Percentiles rank a stretch among this genome's conserved stretches.
These are phyloP conservation scores for Straminergon stramineum DNA, from an alignment of 225 moss, liverwort and hornwort genomes.

Conservation along the genomic window DNA sequence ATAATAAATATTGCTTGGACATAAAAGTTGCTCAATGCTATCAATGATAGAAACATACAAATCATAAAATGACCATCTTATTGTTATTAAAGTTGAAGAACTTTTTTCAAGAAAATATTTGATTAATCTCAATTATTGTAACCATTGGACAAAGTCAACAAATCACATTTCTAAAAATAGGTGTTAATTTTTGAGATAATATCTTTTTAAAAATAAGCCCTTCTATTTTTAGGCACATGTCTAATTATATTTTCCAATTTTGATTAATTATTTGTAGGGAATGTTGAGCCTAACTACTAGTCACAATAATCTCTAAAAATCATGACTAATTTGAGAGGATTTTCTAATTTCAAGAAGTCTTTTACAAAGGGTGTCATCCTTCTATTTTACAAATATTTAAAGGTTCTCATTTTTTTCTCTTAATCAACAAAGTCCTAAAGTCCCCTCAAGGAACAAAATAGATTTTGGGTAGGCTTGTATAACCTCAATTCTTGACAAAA, in stretches of 20 bases:
- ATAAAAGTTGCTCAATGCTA: background rate
- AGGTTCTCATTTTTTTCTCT: accelerated
- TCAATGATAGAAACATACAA: background rate
- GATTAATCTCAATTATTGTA: background rate
- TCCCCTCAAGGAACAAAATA: accelerated
- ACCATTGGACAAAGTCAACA: accelerated
- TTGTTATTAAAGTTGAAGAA: background rate
- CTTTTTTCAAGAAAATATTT: background rate
- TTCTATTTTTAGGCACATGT: background rate
- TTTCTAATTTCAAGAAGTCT: background rate
- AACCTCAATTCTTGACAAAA: too few species aligned
- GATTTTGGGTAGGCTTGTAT: too few species aligned
- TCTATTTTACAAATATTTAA: background rate
- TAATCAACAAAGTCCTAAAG: accelerated
- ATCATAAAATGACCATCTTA: background rate
- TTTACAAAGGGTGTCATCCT: background rate
- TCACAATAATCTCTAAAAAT: background rate
- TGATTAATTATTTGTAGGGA: too few species aligned
- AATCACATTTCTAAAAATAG: background rate
- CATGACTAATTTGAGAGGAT: background rate
- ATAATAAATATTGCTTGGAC: background rate
- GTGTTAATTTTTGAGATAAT: accelerated
- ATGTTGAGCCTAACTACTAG: too few species aligned
- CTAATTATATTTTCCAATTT: background rate
- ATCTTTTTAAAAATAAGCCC: background rate